Base-by-base conservation (phyloP, 768 basidiomycete genomes). In the Kwoniella shandongensis region DNA sequence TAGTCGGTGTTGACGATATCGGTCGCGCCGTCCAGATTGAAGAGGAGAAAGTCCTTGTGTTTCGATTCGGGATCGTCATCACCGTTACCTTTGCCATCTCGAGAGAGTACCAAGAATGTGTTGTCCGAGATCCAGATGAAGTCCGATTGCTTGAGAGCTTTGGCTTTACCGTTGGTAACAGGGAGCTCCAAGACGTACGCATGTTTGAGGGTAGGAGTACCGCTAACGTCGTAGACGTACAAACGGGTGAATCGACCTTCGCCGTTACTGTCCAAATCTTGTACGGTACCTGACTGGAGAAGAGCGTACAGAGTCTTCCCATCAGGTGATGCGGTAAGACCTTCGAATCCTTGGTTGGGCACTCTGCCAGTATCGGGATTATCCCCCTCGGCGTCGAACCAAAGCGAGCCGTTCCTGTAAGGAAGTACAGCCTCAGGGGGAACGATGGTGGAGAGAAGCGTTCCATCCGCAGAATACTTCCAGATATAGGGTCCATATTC, bases 401-500 rank as follows among this genome's bases (percentile, higher is more conserved):
- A 79, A 22, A 84, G 66, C 15, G 72, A 69, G 1, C 84, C 84
- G 47, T 63, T 57, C 27, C 57, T 51, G 38, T 61, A 59, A 0
- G 86, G 86, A 0, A 85, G 75, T 25, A 84, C 77, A 0, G 86
- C 85, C 3, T 77, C 65, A 0, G 84, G 84, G 0, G 85, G 84
- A 65, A 83, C 79, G 40, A 87, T 85, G 1, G 82, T 81, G 61
- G 82, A 79, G 20, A 85, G 70, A 5, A 86, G 75, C 1, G 79
- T 63, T 1, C 85, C 84, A 23, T 73, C 69, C 0, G 78, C 65
- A 0, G 79, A 73, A 71, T 82, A 82, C 15, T 78, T 79, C 72
- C 86, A 85, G 60, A 86, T 83, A 64, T 84, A 84, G 2, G 84
- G 84, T 35, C 85, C 86, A 61, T 86, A 87, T 75, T 87, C 86